phyloP scores from a whole-genome alignment of 2,329 filamentous ascomycete genomes.

The Monilinia polystroma region DNA sequence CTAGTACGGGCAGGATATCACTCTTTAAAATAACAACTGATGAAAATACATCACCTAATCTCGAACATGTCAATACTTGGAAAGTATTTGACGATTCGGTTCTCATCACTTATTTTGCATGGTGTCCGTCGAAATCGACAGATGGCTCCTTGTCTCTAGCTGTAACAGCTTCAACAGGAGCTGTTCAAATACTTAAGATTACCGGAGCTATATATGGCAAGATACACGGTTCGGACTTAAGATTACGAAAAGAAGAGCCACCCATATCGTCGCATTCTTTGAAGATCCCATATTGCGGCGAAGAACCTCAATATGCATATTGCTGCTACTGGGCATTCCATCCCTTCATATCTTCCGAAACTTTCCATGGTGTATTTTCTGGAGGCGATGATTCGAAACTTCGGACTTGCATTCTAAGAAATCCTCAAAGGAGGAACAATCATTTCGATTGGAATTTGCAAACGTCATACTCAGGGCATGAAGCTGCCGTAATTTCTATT shows the following conservation, averaged over 20 bases:
- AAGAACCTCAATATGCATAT: constrained; percentile 24
- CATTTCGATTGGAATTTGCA: constrained; percentile 6
- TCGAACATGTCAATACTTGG: constrained; percentile 45
- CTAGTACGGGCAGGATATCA: constrained; percentile 70
- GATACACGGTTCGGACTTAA: constrained; percentile 1
- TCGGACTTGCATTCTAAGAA: constrained; percentile 18
- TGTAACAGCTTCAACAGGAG: constrained; percentile 21
- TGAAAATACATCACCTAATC: constrained; percentile 28
- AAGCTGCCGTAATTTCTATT: constrained; percentile 86
- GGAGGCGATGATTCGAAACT: constrained; percentile 67
- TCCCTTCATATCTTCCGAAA: not conserved
- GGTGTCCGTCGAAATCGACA: constrained; percentile 20
- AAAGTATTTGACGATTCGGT: constrained; percentile 48
- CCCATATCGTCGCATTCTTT: constrained; percentile 16
- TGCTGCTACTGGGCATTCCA: constrained; percentile 20
- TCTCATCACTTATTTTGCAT: constrained; percentile 31
- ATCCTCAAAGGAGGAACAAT: not conserved
- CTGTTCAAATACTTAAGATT: constrained; percentile 17
- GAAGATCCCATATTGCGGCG: constrained; percentile 21
- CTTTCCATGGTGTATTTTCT: constrained; percentile 16
- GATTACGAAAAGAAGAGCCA: constrained; percentile 13
- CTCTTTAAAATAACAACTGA: constrained; percentile 55
- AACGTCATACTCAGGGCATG: constrained; percentile 54
- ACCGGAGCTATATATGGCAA: constrained; percentile 16
- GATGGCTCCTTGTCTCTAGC: constrained; percentile 10